Conservation (phyloP, 2,329 filamentous ascomycete genomes). For the Colletotrichum salicis region DNA sequence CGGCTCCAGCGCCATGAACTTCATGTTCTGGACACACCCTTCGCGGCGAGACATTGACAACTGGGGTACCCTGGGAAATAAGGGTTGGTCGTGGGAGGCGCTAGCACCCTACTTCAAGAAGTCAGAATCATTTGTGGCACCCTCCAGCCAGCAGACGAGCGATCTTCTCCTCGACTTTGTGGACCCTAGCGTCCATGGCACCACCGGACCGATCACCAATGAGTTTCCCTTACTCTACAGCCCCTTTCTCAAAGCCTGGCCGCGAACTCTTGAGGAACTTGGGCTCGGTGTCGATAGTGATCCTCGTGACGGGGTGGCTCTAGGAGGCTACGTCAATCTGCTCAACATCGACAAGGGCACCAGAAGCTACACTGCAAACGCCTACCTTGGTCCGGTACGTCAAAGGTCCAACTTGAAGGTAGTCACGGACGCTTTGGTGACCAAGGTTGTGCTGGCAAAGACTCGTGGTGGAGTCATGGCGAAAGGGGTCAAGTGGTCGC, state of each 20-base stretch:
- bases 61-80: constrained; percentile 68
- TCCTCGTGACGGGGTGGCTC: constrained; percentile 37
- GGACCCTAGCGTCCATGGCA: constrained; percentile 17
- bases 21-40: constrained; percentile 64
- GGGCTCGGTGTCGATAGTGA: constrained; percentile 34
- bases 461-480: constrained; percentile 18
- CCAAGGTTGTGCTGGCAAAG: constrained; percentile 37
- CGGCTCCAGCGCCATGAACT: constrained; percentile 70
- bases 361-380: constrained; percentile 41
- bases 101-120: constrained; percentile 38
- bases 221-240: constrained; percentile 13
- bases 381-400: constrained; percentile 37
- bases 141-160: neutral
- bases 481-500: constrained; percentile 35
- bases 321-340: constrained; percentile 30
- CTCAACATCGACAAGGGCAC: constrained; percentile 38
- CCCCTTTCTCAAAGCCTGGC: constrained; percentile 27
- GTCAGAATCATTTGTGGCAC: constrained; percentile 11
- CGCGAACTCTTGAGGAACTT: constrained; percentile 25
- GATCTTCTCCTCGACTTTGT: constrained; percentile 18
- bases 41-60: constrained; percentile 62
- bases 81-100: constrained; percentile 66
- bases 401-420: constrained; percentile 40
- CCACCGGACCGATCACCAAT: constrained; percentile 7
- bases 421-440: constrained; percentile 37